A percentile compares a stretch with the other conserved stretches of the same genome.
Conservation (phyloP, 140 eudicot genomes). For the Oenanthe javanica region DNA sequence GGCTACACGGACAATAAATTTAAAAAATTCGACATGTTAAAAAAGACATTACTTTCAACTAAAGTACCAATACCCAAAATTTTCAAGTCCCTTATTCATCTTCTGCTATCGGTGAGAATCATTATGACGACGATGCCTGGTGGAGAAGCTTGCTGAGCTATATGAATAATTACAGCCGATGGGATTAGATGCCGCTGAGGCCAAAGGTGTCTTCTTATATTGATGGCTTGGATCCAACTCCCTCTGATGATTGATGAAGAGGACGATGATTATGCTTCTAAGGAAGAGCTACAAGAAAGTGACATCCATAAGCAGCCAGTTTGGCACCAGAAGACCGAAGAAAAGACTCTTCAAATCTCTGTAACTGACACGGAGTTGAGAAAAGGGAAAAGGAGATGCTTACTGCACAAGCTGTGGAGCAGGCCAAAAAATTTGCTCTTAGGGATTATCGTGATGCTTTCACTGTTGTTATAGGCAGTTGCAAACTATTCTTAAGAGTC, state of each 20-base stretch:
- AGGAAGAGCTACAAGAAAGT: constrained; percentile 15
- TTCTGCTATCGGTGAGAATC: constrained; percentile 18
- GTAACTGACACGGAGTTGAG: constrained; percentile 48
- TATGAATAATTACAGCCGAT: constrained; percentile 30
- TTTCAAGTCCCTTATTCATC: constrained; percentile 11
- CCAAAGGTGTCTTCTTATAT: constrained; percentile 41
- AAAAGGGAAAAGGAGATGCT: constrained; percentile 66
- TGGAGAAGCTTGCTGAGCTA: constrained; percentile 32
- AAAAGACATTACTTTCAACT: no score
- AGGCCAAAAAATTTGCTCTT: constrained; percentile 51
- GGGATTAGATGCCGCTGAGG: constrained; percentile 50
- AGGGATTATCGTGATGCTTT: constrained; percentile 82
- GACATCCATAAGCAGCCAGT: constrained; percentile 17
- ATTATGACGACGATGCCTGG: constrained; percentile 25
- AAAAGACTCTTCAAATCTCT: constrained; percentile 33
- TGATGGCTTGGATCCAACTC: constrained; percentile 65
- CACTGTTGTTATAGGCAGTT: constrained; percentile 67
- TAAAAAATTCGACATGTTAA: no score
- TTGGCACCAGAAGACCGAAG: constrained; percentile 27
- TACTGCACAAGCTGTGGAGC: constrained; percentile 41
- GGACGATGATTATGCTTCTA: constrained; percentile 18
- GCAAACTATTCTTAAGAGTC: constrained; percentile 58
- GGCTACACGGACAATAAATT: no score
- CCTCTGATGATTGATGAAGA: constrained; percentile 38
- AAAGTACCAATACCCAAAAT: no score